Conservation (phyloP, 495 filamentous ascomycete genomes). For the Penicillium angulare region DNA sequence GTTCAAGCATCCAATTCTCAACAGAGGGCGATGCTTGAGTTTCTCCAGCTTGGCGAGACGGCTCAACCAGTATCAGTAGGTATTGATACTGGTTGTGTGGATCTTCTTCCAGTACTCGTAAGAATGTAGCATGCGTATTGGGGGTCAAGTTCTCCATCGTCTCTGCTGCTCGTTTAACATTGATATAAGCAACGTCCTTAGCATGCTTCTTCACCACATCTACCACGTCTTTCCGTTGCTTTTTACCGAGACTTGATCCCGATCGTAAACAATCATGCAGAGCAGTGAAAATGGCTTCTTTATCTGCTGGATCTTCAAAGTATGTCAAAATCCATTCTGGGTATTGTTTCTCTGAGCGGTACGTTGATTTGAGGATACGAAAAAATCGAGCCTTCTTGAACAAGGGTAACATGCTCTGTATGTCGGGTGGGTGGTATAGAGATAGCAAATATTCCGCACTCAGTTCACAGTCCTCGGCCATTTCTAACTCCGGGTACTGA, state of each 20-base stretch:
- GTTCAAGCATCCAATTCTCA: conserved; percentile 65
- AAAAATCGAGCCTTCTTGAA: conserved; percentile 84
- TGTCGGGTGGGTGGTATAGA: conserved; percentile 84
- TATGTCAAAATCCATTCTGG: conserved; percentile 75
- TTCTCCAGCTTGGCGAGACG: conserved; percentile 43
- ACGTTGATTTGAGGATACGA: conserved; percentile 89
- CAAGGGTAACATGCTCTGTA: conserved; percentile 68
- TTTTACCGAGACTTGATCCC: conserved; percentile 65
- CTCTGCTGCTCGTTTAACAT: conserved; percentile 65
- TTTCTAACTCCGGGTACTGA: conserved; percentile 72
- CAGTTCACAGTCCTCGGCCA: conserved; percentile 91
- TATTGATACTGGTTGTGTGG: conserved; percentile 72
- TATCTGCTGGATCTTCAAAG: conserved; percentile 80
- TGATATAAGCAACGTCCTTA: conserved; percentile 63
- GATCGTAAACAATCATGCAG: conserved; percentile 77
- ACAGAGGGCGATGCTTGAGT: conserved; percentile 24
- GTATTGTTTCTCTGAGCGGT: conserved; percentile 77
- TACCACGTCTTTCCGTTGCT: conserved; percentile 73
- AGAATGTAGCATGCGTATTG: conserved; percentile 66
- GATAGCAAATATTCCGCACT: conserved; percentile 95
- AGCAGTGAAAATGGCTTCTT: conserved; percentile 69
- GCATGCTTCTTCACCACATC: conserved; percentile 68
- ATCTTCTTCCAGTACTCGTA: conserved; percentile 63
- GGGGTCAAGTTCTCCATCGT: conserved; percentile 66
- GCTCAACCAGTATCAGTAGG: conserved; percentile 75